Conservation (phyloP, 495 filamentous ascomycete genomes). For the Penicillium argentinense region DNA sequence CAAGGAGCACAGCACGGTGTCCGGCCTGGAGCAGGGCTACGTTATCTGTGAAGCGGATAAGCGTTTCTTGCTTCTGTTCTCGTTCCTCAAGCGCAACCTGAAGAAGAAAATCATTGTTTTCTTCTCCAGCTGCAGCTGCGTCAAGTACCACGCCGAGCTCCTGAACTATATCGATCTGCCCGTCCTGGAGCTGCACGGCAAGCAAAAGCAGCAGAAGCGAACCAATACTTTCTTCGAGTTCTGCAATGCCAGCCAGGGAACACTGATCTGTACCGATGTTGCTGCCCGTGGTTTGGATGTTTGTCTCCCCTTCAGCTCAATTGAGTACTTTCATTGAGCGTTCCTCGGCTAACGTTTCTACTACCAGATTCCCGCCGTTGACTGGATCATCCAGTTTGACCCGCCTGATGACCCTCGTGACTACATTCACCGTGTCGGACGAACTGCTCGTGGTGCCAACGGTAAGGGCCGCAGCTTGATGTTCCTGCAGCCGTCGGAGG, state of each 20-base stretch:
- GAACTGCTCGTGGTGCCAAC: conserved; percentile 84
- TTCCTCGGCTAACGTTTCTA: conserved; percentile 9
- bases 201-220: conserved; percentile 96
- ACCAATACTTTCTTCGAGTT: conserved; percentile 99
- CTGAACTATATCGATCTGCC: conserved; percentile 96
- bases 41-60: conserved; percentile 91
- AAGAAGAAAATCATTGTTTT: conserved; percentile 98
- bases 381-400: conserved; percentile 96
- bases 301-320: conserved; percentile 26
- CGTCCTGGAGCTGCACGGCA: conserved; percentile 75
- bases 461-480: conserved; percentile 81
- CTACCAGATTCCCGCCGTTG: conserved; percentile 76
- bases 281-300: conserved; percentile 90
- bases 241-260: conserved; percentile 88
- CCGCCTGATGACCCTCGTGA: conserved; percentile 88
- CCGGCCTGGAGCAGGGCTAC: conserved; percentile 92
- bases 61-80: conserved; percentile 91
- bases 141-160: conserved; percentile 92
- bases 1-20: conserved; percentile 82
- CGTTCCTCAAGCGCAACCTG: conserved; percentile 86
- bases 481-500: conserved; percentile 89
- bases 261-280: conserved; percentile 93
- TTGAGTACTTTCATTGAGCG: not conserved
- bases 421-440: conserved; percentile 96
- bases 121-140: conserved; percentile 88